Base-by-base conservation (phyloP, 2,329 filamentous ascomycete genomes). In the Torrubiella hemipterigena region DNA sequence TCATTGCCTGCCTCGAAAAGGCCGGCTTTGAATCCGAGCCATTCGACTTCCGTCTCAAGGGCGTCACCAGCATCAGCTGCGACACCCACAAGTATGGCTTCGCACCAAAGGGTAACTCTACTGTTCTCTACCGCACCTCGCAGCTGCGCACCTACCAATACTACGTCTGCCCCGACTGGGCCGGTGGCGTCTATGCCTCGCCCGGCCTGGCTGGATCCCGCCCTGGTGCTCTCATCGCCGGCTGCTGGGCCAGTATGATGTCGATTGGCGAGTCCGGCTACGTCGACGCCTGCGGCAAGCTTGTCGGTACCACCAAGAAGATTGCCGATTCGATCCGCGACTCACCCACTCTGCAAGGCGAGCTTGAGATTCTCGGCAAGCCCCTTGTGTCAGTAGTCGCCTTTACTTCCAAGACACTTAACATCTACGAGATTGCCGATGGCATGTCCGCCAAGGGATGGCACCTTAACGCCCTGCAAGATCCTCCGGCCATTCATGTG, bases 51-150 rank as follows among this genome's bases (percentile, higher is more conserved):
- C 77, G 82, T 34, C 76, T 93, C 36, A 85, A 83, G 43, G 91
- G 91, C 45, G 91, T 98, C 22, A 95, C 89, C 4, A 89, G 81
- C 55, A 96, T 98, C 55, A 86, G 78, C 43, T 93, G 87, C 55
- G 91, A 98, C 54, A 98, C 91, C 3, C 91, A 98, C 70, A 98
- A 98, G 57, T 98, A 98, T 54, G 91, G 91, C 22, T 98, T 98
- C 51, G 91, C 91, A 2, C 91, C 91, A 32, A 98, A 98, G 63
- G 91, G 91, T 43, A 98, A 93, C 68, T 91, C 81, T 31, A 91
- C 86, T 2, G 69, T 94, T 11, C 69, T 98, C 25, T 98, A 98
- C 68, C 84, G 91, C 45, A 81, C 76, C 27, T 70, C 77, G 20
- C 62, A 72, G 28, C 72, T 93, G 42, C 77, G 91, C 44, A 75